These are phyloP conservation scores for Hypoxylon fragiforme DNA, from an alignment of 495 filamentous ascomycete species.

Conservation along the genomic window DNA sequence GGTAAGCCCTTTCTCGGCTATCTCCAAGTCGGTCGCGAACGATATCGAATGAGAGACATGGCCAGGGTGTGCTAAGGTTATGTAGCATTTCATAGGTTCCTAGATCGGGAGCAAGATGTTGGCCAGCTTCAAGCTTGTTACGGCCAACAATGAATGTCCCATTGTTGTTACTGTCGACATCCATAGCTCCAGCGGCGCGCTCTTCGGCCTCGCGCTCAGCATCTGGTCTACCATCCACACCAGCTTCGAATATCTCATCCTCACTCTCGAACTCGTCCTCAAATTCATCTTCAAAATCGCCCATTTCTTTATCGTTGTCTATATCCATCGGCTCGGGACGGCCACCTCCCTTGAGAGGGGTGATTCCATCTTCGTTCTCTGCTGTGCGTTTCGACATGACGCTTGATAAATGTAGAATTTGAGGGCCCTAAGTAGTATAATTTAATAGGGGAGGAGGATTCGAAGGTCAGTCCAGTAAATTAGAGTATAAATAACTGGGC, in stretches of 20 bases:
- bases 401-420: neutral
- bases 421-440: neutral
- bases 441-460: neutral
- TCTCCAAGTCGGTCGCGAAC: constrained; percentile 86
- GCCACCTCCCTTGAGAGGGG: constrained; percentile 69
- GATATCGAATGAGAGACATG: constrained; percentile 94
- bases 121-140: constrained; percentile 80
- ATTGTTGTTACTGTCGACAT: constrained; percentile 71
- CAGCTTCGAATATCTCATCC: constrained; percentile 92
- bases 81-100: constrained; percentile 97
- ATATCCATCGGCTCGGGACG: constrained; percentile 61
- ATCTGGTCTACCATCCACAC: constrained; percentile 88
- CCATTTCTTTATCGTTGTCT: constrained; percentile 67
- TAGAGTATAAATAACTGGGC: neutral
- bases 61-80: constrained; percentile 88
- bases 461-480: neutral
- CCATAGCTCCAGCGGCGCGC: constrained; percentile 74
- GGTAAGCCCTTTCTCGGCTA: constrained; percentile 79
- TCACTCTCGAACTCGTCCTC: constrained; percentile 98
- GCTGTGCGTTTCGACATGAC: constrained; percentile 75
- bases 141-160: constrained; percentile 88
- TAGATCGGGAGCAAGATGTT: constrained; percentile 86
- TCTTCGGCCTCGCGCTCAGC: constrained; percentile 90
- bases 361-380: constrained; percentile 54
- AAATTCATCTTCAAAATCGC: constrained; percentile 93